phyloP scores from a whole-genome alignment of 2,329 filamentous ascomycete species.

The Nectriaceae sp. region DNA sequence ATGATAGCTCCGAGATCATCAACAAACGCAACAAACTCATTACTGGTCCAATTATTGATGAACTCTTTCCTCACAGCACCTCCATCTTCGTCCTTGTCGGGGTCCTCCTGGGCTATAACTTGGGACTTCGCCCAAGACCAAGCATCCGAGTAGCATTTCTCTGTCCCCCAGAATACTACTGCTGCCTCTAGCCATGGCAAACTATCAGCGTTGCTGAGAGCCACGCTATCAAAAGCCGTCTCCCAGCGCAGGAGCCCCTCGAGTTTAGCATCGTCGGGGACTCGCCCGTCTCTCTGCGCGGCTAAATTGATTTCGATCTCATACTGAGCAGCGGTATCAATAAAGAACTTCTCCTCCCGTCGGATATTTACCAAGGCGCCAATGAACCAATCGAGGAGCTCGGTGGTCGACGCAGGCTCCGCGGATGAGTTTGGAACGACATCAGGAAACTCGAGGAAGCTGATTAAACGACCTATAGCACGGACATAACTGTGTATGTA shows the following conservation, averaged over 20 bases:
- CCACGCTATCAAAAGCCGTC: slow-evolving; percentile 55
- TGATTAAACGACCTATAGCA: slow-evolving; percentile 65
- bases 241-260: slow-evolving; percentile 42
- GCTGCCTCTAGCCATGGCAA: slow-evolving; percentile 65
- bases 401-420: slow-evolving; percentile 45
- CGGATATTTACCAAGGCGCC: slow-evolving; percentile 67
- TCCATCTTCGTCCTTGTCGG: slow-evolving; percentile 58
- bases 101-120: slow-evolving; percentile 22
- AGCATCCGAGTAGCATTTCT: slow-evolving; percentile 63
- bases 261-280: slow-evolving; percentile 36
- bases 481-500: slow-evolving; percentile 71
- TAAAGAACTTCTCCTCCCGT: slow-evolving; percentile 68
- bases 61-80: slow-evolving; percentile 65
- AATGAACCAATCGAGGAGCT: slow-evolving; percentile 63
- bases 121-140: slow-evolving; percentile 55
- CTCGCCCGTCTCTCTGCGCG: slow-evolving; percentile 22
- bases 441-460: slow-evolving; percentile 59
- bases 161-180: slow-evolving; percentile 76
- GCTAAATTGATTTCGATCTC: slow-evolving; percentile 51
- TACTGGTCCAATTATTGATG: slow-evolving; percentile 69
- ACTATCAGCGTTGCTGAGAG: slow-evolving; percentile 42
- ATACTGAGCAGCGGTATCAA: slow-evolving; percentile 63
- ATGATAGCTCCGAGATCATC: slow-evolving; percentile 54
- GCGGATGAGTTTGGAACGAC: slow-evolving; percentile 6
- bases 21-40: slow-evolving; percentile 62